phyloP scores from a whole-genome alignment of 306 rosid genomes.

The Potentilla sterilis region DNA sequence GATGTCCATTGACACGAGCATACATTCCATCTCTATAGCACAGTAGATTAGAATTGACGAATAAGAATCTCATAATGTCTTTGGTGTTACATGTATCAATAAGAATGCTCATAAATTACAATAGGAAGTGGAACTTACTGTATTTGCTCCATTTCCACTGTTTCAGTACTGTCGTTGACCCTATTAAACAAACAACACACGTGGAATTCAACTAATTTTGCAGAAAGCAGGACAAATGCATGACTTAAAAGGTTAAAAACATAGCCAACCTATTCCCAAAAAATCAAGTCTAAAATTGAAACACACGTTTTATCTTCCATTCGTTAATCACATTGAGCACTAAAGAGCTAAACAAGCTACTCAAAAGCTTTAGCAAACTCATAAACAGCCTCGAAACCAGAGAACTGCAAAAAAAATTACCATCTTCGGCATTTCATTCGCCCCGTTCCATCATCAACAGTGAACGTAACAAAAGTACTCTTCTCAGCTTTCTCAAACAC shows the following conservation, averaged over 20 bases:
- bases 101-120: background rate
- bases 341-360: background rate
- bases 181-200: constrained; percentile 34
- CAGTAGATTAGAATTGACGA: constrained; percentile 3
- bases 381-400: background rate
- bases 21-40: constrained; percentile 51
- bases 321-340: background rate
- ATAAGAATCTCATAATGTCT: background rate
- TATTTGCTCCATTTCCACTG: constrained; percentile 72
- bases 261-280: background rate
- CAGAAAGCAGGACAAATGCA: background rate
- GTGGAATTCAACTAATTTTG: constrained; percentile 6
- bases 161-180: constrained; percentile 72
- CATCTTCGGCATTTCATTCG: constrained; percentile 82
- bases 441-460: constrained; percentile 88
- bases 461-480: constrained; percentile 63
- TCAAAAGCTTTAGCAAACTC: background rate
- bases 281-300: background rate
- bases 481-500: constrained; percentile 70
- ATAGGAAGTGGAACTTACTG: constrained; percentile 44
- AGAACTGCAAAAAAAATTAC: constrained; percentile 31
- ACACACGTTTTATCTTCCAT: background rate
- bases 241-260: background rate
- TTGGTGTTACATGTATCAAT: background rate
- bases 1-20: constrained; percentile 72